Conservation (phyloP, 176 grass and related monocot species). For the Ensete glaucum region DNA sequence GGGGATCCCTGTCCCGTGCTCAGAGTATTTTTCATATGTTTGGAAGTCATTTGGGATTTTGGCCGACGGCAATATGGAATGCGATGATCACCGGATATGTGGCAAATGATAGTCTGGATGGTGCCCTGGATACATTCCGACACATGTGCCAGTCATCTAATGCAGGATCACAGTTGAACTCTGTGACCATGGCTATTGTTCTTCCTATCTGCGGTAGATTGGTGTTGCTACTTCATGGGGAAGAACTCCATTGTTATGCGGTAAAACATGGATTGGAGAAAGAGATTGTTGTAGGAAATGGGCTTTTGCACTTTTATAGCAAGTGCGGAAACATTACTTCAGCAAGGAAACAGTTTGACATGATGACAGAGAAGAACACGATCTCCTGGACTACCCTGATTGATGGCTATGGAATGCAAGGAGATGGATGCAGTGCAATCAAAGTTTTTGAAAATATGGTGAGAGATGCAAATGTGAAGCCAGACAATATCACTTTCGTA, state of each 20-base stretch:
- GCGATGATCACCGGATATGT: constrained; percentile 21
- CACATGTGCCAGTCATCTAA: constrained; percentile 9
- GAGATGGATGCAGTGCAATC: constrained; percentile 22
- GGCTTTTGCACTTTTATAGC: constrained; percentile 28
- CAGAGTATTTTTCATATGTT: not conserved
- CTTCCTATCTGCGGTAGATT: constrained; percentile 24
- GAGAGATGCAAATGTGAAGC: constrained; percentile 11
- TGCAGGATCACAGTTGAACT: constrained; percentile 12
- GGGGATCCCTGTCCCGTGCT: constrained; percentile 17
- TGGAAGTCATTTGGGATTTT: constrained; percentile 9
- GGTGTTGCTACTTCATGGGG: constrained; percentile 12
- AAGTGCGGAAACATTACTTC: constrained; percentile 19
- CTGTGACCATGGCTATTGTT: constrained; percentile 20
- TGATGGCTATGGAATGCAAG: constrained; percentile 24
- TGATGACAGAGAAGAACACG: constrained; percentile 17
- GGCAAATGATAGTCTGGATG: constrained; percentile 1
- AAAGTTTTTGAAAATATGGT: constrained; percentile 24
- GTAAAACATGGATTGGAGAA: constrained; percentile 20
- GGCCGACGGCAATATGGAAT: constrained; percentile 20
- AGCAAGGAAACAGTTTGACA: constrained; percentile 22
- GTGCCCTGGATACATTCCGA: constrained; percentile 17
- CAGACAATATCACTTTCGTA: constrained; percentile 26
- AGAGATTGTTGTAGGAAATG: constrained; percentile 25
- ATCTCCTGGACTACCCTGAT: constrained; percentile 30
- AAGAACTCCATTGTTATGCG: constrained; percentile 33